These are phyloP conservation scores for Triadica sebifera DNA, from an alignment of 345 rosid genomes.

Conservation along the genomic window DNA sequence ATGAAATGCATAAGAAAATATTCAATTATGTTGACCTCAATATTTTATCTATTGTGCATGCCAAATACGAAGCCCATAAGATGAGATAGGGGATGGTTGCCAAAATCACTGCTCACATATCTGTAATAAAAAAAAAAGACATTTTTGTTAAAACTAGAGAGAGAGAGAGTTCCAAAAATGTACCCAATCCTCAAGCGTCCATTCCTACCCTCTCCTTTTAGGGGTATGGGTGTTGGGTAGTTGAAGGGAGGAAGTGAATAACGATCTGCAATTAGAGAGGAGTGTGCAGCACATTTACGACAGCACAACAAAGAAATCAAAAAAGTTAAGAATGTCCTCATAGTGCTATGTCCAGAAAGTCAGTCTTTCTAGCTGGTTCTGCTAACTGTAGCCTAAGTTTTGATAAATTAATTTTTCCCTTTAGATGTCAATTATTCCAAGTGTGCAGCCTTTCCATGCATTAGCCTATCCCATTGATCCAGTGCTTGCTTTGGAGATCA, in stretches of 20 bases:
- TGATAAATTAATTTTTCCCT: no score
- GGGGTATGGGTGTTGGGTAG: slow-evolving; percentile 61
- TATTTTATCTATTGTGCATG: slow-evolving; percentile 78
- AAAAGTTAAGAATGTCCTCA: slow-evolving; percentile 25
- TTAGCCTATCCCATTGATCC: slow-evolving; percentile 70
- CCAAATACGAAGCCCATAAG: slow-evolving; percentile 99
- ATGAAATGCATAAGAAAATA: not conserved
- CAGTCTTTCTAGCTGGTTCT: no score
- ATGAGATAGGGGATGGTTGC: slow-evolving; percentile 93
- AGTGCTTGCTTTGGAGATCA: no score
- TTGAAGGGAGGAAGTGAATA: slow-evolving; percentile 67
- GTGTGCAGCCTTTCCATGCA: no score
- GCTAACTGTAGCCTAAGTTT: no score
- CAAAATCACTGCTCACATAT: slow-evolving; percentile 96
- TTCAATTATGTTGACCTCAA: slow-evolving; percentile 61
- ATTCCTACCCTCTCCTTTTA: slow-evolving; percentile 56
- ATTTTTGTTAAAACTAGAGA: no score
- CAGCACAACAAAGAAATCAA: slow-evolving; percentile 37
- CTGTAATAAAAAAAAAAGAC: no score
- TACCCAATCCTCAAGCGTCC: slow-evolving; percentile 80
- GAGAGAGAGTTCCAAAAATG: no score
- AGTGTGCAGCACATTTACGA: slow-evolving; percentile 90
- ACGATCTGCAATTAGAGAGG: slow-evolving; percentile 83
- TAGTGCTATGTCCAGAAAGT: no score
- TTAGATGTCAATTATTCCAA: no score